These are phyloP conservation scores for Papilionanthe hybrid DNA, from an alignment of 116 monocot species.

Conservation along the genomic window DNA sequence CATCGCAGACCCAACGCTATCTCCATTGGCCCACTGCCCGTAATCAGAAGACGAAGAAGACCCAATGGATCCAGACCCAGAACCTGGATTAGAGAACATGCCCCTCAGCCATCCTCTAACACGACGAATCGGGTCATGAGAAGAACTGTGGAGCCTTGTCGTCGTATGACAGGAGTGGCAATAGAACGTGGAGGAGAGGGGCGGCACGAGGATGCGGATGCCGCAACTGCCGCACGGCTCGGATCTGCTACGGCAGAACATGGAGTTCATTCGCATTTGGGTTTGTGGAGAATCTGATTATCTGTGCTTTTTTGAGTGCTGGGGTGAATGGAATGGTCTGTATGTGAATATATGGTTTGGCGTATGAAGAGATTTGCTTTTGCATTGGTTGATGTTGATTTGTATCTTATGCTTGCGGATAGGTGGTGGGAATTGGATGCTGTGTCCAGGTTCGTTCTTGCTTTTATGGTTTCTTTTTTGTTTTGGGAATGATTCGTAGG, in stretches of 20 bases:
- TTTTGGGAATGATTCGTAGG: not conserved
- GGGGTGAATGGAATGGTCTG: not conserved
- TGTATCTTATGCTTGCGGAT: not conserved
- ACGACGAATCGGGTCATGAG: conserved; percentile 8
- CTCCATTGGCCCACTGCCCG: not conserved
- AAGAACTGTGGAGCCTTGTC: conserved; percentile 9
- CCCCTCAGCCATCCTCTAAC: conserved; percentile 26
- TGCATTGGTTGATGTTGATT: not conserved
- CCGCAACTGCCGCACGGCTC: conserved; percentile 29
- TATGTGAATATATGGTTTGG: not conserved
- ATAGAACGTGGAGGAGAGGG: conserved; percentile 16
- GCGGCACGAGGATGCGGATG: conserved; percentile 11
- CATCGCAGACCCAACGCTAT: not conserved
- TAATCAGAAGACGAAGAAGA: conserved; percentile 4
- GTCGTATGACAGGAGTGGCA: conserved; percentile 21
- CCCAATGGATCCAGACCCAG: not conserved
- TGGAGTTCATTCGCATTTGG: not conserved
- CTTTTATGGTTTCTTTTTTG: not conserved
- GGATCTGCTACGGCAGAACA: conserved; percentile 9
- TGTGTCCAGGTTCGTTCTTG: not conserved
- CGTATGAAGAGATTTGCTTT: not conserved
- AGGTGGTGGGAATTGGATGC: conserved; percentile 4
- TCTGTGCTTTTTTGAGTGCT: not conserved
- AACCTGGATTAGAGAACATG: not conserved
- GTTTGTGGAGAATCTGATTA: not conserved